Evolutionary conservation across 2,329 filamentous ascomycete species (phyloP), one percentile per base, ranked within the genome.

Genomic region (Alternaria triticina): DNA sequence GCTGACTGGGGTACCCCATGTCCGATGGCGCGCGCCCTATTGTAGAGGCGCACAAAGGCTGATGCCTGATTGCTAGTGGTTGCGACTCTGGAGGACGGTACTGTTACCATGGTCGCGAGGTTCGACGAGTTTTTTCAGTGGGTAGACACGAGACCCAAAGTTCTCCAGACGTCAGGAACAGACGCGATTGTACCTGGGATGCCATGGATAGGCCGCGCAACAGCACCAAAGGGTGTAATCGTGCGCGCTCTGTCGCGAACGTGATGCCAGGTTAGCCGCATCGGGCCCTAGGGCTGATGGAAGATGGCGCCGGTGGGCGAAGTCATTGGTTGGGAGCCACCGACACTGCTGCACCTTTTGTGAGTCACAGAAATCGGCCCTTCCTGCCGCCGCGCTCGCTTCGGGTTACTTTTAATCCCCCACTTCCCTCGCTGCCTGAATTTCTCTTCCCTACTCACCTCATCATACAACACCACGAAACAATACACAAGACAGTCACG

Each of bases 401-500:
- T 71, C 59, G 54, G 54, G 40, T 54, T 30, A 55, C 63, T 70
- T 71, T 70, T 72, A 72, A 69, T 67, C 68, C 69, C 70, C 69
- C 67, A 62, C 66, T 63, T 65, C 72, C 68, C 64, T 74, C 69
- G 68, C 71, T 74, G 75, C 75, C 74, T 74, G 70, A 72, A 69
- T 72, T 72, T 68, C 67, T 70, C 66, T 70, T 68, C 65, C 71
- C 64, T 67, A 61, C 65, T 45, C 49, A 63, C 58, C 66, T 62
- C 65, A 70, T 57, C 67, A 69, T 50, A 62, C 66, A 64, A 65
- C 70, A 64, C 58, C 61, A 69, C 65, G 59, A 61, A 60, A 45
- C 64, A 27, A 73, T 54, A 70, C 54, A 64, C 50, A 69, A 74
- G 75, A 77, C 75, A 78, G 72, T 74, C 73, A 73, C 58, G 40